These are phyloP conservation scores for Psilocybe tampanensis DNA, from an alignment of 768 basidiomycete genomes.

Conservation along the genomic window DNA sequence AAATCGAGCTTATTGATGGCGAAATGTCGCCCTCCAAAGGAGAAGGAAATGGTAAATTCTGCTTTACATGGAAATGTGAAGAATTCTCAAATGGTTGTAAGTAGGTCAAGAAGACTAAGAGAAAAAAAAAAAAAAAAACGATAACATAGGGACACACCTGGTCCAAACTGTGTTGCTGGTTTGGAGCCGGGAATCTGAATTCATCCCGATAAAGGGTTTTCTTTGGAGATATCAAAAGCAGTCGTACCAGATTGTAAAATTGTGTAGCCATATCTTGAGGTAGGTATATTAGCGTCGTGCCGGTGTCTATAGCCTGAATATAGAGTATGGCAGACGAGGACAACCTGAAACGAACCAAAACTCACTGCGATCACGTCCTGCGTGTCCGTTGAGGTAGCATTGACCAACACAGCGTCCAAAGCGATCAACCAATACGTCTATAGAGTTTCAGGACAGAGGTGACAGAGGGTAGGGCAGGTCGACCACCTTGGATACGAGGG, in stretches of 20 bases:
- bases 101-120: background rate
- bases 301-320: slow-evolving; percentile 65
- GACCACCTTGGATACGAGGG: slow-evolving; percentile 38
- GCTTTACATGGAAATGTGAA: slow-evolving; percentile 58
- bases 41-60: slow-evolving; percentile 36
- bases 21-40: slow-evolving; percentile 45
- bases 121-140: background rate
- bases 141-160: slow-evolving; percentile 37
- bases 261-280: slow-evolving; percentile 41
- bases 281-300: slow-evolving; percentile 66
- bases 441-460: no score
- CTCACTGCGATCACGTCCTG: slow-evolving; percentile 41
- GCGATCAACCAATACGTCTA: slow-evolving; percentile 65
- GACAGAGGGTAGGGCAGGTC: no score
- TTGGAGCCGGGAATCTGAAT: slow-evolving; percentile 52
- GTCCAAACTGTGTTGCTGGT: slow-evolving; percentile 42
- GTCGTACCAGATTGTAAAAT: slow-evolving; percentile 50
- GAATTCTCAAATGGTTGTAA: slow-evolving; percentile 37
- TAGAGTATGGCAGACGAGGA: no score
- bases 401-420: slow-evolving; percentile 46
- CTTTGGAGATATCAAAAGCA: background rate
- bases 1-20: slow-evolving; percentile 51
- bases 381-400: slow-evolving; percentile 14
- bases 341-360: no score
- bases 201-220: background rate